These are phyloP conservation scores for Ilex asprella DNA, from an alignment of 257 asterid genomes.

Conservation along the genomic window DNA sequence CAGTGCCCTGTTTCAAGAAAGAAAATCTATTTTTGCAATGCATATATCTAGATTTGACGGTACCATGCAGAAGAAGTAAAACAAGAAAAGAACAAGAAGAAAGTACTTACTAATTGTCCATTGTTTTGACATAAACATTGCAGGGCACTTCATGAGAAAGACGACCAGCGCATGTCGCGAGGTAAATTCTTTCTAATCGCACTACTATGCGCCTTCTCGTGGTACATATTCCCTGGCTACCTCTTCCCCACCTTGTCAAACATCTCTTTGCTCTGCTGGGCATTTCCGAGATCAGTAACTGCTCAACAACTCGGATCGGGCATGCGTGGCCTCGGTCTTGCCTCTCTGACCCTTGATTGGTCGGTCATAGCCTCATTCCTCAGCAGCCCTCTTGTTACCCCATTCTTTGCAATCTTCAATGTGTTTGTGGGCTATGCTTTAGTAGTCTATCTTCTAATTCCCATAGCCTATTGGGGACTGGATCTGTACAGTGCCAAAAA, in stretches of 20 bases:
- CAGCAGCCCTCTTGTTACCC: conserved; percentile 57
- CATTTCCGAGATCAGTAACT: conserved; percentile 38
- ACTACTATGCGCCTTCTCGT: conserved; percentile 42
- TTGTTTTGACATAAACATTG: neutral
- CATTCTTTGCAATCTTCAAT: conserved; percentile 58
- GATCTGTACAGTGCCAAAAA: conserved; percentile 49
- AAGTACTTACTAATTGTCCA: neutral
- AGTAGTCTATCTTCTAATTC: conserved; percentile 34
- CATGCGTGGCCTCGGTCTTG: conserved; percentile 54
- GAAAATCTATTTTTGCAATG: neutral
- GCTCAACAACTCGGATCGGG: conserved; percentile 75
- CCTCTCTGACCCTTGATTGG: conserved; percentile 62
- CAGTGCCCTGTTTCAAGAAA: neutral
- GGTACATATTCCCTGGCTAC: conserved; percentile 53
- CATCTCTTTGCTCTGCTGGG: conserved; percentile 46
- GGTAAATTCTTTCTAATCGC: conserved; percentile 64
- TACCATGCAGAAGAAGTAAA: neutral
- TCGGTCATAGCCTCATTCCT: conserved; percentile 41
- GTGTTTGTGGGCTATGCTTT: conserved; percentile 40
- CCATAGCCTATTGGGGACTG: conserved; percentile 53
- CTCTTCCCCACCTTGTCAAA: conserved; percentile 33
- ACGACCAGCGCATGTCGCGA: conserved; percentile 30
- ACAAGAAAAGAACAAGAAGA: neutral
- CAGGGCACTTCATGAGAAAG: conserved; percentile 69
- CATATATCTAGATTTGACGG: neutral